Percentiles rank a stretch among this genome's conserved stretches.
Conservation (phyloP, 305 asterid genomes). For the Striga hermonthica region DNA sequence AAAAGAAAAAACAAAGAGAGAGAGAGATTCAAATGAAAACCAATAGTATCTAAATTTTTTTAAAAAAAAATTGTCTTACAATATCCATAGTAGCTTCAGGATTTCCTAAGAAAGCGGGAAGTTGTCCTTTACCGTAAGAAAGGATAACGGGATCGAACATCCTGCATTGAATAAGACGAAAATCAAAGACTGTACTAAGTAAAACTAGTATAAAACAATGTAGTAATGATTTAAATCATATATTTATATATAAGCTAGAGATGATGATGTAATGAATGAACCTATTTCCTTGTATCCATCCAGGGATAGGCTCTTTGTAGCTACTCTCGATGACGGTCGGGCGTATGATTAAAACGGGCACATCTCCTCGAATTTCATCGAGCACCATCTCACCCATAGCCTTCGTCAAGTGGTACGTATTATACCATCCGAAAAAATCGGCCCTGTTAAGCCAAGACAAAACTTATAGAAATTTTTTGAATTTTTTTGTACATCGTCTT, state of each 20-base stretch:
- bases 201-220: too few relatives aligned
- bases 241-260: neutral
- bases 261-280: neutral
- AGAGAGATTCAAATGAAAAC: neutral
- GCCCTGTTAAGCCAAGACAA: constrained; percentile 29
- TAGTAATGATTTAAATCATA: too few relatives aligned
- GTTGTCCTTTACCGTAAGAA: constrained; percentile 41
- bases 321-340: constrained; percentile 44
- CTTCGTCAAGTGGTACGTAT: constrained; percentile 42
- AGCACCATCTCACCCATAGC: constrained; percentile 50
- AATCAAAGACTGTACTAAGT: too few relatives aligned
- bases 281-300: constrained; percentile 56
- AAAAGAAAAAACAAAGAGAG: neutral
- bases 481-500: too few relatives aligned
- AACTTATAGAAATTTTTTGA: neutral
- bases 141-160: constrained; percentile 36
- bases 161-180: constrained; percentile 15
- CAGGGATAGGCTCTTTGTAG: constrained; percentile 41
- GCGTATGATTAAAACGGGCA: constrained; percentile 40
- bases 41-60: too few relatives aligned
- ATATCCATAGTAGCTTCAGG: constrained; percentile 35
- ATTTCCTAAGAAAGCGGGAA: constrained; percentile 37
- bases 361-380: constrained; percentile 34
- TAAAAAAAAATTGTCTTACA: constrained; percentile 29
- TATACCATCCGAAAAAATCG: constrained; percentile 40